Evolutionary conservation across 202 grass and related monocot species (phyloP), one percentile per base, ranked within the genome.

Genomic region (Zizania palustris): DNA sequence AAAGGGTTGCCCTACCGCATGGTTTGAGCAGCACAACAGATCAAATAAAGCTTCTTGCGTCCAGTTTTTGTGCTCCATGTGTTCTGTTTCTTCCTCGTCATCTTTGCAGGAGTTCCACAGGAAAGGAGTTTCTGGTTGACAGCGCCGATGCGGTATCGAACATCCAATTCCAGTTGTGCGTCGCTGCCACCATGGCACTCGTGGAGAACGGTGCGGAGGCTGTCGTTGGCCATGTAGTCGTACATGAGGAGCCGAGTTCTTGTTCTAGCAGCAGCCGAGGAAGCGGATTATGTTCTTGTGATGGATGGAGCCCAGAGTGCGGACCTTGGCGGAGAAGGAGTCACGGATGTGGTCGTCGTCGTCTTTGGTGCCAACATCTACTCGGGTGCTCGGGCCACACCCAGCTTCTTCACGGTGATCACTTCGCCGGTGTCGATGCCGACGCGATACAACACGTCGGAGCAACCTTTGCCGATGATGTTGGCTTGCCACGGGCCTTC

Each of bases 251-350:
- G 74, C 15, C 96, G 79, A 0, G 77, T 98, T 95, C 85, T 78
- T 88, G 82, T 98, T 98, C 96, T 89, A 95, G 92, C 96, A 98
- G 84, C 91, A 98, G 0, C 96, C 96, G 0, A 98, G 89, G 71
- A 98, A 98, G 0, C 96, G 53, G 4, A 98, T 91, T 20, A 98
- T 95, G 89, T 98, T 98, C 90, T 98, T 98, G 86, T 98, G 96
- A 20, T 91, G 89, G 89, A 98, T 95, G 11, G 83, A 89, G 0
- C 96, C 96, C 8, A 98, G 75, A 42, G 96, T 98, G 33, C 87
- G 84, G 76, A 98, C 91, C 92, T 98, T 89, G 0, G 96, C 87
- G 7, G 96, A 98, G 85, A 98, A 98, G 9, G 96, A 98, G 67
- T 98, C 96, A 14, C 96, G 74, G 37, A 87, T 80, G 20, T 78